Evolutionary conservation across 108 stramenopile species (phyloP).

Genomic region (Conticribra guillardii): DNA sequence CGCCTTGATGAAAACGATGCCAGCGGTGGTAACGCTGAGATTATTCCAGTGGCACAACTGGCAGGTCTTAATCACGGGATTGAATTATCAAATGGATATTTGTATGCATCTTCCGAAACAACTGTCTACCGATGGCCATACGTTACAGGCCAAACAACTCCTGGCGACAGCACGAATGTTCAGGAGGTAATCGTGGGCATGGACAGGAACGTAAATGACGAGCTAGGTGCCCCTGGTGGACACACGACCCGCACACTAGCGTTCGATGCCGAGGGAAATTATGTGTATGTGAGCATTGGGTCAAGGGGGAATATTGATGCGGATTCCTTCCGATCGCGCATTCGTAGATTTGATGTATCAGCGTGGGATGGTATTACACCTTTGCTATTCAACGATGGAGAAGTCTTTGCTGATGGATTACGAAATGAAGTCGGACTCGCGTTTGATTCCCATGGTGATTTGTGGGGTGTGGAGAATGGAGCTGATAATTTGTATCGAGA

Average conservation of each 20-base stretch:
- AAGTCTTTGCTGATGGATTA: conserved; percentile 81
- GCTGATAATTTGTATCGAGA: conserved; percentile 64
- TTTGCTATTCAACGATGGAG: conserved; percentile 55
- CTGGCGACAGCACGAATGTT: conserved; percentile 9
- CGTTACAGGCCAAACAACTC: conserved; percentile 6
- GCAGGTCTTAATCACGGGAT: conserved; percentile 67
- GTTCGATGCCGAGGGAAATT: conserved; percentile 54
- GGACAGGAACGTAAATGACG: conserved; percentile 55
- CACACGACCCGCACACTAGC: conserved; percentile 73
- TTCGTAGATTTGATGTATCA: conserved; percentile 60
- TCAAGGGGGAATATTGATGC: conserved; percentile 57
- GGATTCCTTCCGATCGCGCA: conserved; percentile 65
- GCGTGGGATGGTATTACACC: conserved; percentile 23
- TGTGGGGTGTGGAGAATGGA: conserved; percentile 84
- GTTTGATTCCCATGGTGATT: conserved; percentile 64
- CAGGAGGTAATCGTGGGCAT: conserved; percentile 43
- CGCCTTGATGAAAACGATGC: conserved; percentile 21
- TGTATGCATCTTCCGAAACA: conserved; percentile 64
- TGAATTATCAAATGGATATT: conserved; percentile 52
- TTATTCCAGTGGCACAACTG: conserved; percentile 34
- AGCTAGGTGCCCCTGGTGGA: conserved; percentile 60
- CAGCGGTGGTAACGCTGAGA: background rate
- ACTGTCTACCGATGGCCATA: conserved; percentile 70
- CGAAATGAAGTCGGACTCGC: conserved; percentile 81
- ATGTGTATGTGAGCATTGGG: conserved; percentile 71